A percentile compares a stretch with the other conserved stretches of the same genome.
phyloP scores from a whole-genome alignment of 1,284 basidiomycete genomes.

The Papiliotrema fonsecae region DNA sequence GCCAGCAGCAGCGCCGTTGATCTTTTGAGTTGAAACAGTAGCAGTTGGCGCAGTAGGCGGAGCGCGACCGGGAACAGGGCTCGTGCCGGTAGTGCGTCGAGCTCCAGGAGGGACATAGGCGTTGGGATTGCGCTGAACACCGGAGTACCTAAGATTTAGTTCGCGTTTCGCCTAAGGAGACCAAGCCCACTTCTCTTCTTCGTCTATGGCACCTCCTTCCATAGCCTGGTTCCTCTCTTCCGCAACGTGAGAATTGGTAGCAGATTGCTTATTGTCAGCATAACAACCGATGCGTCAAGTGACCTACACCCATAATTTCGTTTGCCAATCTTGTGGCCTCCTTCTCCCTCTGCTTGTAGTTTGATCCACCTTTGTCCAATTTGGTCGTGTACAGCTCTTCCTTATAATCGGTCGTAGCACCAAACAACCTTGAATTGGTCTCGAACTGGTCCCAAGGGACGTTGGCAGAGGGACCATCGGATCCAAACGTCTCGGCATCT shows the following conservation, averaged over 20 bases:
- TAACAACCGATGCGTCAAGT: background rate
- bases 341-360: conserved; percentile 75
- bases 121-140: conserved; percentile 69
- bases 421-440: conserved; percentile 88
- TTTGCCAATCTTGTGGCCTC: conserved; percentile 83
- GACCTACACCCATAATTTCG: conserved; percentile 77
- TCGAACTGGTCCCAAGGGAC: conserved; percentile 89
- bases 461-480: conserved; percentile 24
- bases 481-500: conserved; percentile 39
- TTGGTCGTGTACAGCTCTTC: conserved; percentile 95
- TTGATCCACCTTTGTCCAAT: conserved; percentile 75
- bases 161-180: background rate
- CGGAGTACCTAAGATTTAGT: conserved; percentile 65
- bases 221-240: conserved; percentile 74
- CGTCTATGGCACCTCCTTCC: conserved; percentile 67
- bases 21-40: too few species aligned
- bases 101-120: conserved; percentile 92
- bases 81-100: conserved; percentile 48
- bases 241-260: conserved; percentile 77
- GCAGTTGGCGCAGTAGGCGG: conserved; percentile 5
- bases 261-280: conserved; percentile 52
- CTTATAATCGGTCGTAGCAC: conserved; percentile 84
- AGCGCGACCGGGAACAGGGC: background rate
- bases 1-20: too few species aligned
- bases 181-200: conserved; percentile 81